Conservation (phyloP, 2,329 filamentous ascomycete species). For the Botrytis pseudocinerea region DNA sequence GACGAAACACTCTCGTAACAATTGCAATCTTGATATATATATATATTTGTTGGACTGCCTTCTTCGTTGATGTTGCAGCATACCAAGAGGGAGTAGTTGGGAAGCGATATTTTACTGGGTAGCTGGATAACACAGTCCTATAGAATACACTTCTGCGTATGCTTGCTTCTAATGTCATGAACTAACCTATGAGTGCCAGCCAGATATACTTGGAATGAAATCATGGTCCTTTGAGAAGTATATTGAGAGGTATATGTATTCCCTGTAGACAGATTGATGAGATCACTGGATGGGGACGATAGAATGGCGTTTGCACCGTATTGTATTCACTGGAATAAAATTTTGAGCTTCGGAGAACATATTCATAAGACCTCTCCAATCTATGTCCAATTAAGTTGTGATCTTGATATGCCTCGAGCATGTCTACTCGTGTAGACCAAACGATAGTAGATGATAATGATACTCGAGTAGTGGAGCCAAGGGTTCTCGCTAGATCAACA, state of each 20-base stretch:
- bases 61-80: constrained; percentile 19
- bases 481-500: constrained; percentile 7
- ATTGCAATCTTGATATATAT: neutral
- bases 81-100: constrained; percentile 31
- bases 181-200: neutral
- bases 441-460: neutral
- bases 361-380: neutral
- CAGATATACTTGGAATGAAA: neutral
- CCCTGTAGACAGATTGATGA: neutral
- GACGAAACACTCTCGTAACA: neutral
- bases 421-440: neutral
- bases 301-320: too few species aligned
- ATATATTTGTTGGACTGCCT: neutral
- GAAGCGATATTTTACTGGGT: constrained; percentile 15
- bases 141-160: neutral
- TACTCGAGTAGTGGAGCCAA: neutral
- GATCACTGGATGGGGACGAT: neutral
- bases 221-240: neutral
- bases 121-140: neutral
- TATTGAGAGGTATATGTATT: neutral
- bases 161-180: neutral
- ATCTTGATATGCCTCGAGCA: neutral
- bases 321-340: neutral
- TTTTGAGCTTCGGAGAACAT: too few species aligned
- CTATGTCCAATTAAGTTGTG: neutral